Evolutionary conservation across 768 basidiomycete species (phyloP).

Genomic region (Wakefieldia striispora): DNA sequence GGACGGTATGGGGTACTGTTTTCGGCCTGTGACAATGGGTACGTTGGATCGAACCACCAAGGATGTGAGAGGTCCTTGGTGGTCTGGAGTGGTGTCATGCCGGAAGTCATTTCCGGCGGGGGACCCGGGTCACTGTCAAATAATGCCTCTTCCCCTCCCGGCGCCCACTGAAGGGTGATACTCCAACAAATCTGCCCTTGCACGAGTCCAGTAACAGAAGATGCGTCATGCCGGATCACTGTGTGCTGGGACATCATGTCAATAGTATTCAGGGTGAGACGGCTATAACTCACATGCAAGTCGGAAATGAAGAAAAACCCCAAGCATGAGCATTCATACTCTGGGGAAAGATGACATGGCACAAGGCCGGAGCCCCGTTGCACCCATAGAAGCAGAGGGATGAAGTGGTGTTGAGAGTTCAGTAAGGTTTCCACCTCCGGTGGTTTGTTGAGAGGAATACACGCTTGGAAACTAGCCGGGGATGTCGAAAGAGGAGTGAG

Average conservation of each 20-base stretch:
- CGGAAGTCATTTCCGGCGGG: background rate
- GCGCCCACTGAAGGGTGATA: constrained; percentile 46
- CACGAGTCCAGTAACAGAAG: constrained; percentile 2
- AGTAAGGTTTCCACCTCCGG: constrained; percentile 42
- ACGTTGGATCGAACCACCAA: constrained; percentile 24
- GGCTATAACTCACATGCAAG: constrained; percentile 33
- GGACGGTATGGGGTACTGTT: constrained; percentile 18
- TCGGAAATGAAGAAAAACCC: constrained; percentile 46
- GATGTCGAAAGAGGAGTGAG: background rate
- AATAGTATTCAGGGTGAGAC: background rate
- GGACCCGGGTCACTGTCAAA: constrained; percentile 4
- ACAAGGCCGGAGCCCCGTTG: constrained; percentile 33
- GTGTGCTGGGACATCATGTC: constrained; percentile 15
- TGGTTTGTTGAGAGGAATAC: constrained; percentile 34
- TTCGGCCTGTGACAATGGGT: background rate
- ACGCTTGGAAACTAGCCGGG: background rate
- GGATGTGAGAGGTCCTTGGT: constrained; percentile 8
- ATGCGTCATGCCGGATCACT: background rate
- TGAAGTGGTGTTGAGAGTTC: constrained; percentile 37
- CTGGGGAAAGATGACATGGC: constrained; percentile 28
- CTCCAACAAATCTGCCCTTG: constrained; percentile 43
- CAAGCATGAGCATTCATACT: constrained; percentile 42
- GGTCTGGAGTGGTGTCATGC: background rate
- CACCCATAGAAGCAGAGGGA: constrained; percentile 42
- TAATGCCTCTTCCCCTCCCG: constrained; percentile 46